Conservation (phyloP, 23 red algal genomes). For the Gracilariopsis chorda region DNA sequence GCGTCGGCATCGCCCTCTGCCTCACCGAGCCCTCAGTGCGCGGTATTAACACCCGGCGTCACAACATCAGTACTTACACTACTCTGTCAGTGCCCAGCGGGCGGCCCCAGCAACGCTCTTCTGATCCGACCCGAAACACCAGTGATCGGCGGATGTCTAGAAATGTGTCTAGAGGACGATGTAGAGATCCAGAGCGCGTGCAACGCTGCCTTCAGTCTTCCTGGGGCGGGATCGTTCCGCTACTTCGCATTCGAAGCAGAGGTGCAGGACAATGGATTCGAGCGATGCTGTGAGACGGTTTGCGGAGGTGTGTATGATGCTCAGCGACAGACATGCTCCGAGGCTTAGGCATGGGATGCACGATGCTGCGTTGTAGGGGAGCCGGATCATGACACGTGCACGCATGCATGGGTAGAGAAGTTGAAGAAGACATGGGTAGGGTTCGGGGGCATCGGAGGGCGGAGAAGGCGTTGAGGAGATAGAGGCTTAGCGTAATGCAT, state of each 20-base stretch:
- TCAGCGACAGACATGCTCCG: too few species aligned
- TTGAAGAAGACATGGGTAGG: too few species aligned
- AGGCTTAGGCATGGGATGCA: too few species aligned
- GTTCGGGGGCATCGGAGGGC: too few species aligned
- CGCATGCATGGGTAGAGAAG: too few species aligned
- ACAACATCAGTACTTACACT: background rate
- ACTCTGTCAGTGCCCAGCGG: background rate
- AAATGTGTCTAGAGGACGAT: background rate
- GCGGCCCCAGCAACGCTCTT: background rate
- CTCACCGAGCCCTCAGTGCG: background rate
- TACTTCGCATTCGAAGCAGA: constrained; percentile 18
- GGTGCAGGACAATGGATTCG: background rate
- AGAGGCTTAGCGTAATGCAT: too few species aligned
- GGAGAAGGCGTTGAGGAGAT: too few species aligned
- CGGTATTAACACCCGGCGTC: background rate
- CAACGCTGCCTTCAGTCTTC: background rate
- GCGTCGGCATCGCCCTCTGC: background rate
- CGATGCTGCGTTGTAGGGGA: too few species aligned
- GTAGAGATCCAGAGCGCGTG: background rate
- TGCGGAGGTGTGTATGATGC: background rate
- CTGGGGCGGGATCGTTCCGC: background rate
- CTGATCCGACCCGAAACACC: background rate
- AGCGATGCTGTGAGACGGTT: background rate
- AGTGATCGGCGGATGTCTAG: background rate
- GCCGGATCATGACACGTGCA: too few species aligned